Conservation (phyloP, 2,329 filamentous ascomycete genomes). For the Grosmannia serpens region DNA sequence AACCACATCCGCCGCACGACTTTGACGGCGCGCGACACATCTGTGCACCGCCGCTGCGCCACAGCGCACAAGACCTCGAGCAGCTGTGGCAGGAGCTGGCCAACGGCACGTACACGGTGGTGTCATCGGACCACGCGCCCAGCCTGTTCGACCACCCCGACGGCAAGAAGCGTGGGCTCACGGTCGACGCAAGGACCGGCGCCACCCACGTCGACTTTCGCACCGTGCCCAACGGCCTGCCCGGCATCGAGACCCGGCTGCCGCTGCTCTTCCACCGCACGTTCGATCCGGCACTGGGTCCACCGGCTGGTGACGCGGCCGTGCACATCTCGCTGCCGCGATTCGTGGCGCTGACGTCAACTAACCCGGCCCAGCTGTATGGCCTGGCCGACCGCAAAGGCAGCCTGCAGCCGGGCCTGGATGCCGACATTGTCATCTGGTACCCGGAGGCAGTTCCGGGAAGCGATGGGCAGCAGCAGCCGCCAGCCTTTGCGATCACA, state of each 20-base stretch:
- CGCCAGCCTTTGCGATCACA: neutral
- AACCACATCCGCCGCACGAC: neutral
- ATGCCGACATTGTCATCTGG: constrained; percentile 50
- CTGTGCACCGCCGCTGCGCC: constrained; percentile 38
- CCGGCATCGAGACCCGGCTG: constrained; percentile 45
- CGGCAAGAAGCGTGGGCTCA: constrained; percentile 15
- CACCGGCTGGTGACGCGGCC: constrained; percentile 7
- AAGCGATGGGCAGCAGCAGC: no score
- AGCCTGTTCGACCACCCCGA: constrained; percentile 32
- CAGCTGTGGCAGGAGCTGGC: constrained; percentile 37
- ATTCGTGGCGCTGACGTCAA: constrained; percentile 42
- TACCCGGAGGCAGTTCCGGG: constrained; percentile 27
- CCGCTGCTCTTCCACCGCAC: constrained; percentile 29
- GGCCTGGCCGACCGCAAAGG: constrained; percentile 40
- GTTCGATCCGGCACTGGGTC: constrained; percentile 3
- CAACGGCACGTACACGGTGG: constrained; percentile 43
- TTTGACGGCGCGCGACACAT: constrained; percentile 35
- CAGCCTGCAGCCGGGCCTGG: constrained; percentile 34
- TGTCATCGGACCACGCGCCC: constrained; percentile 37
- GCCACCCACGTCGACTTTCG: constrained; percentile 26
- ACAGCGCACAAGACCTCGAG: constrained; percentile 29
- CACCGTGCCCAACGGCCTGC: constrained; percentile 45
- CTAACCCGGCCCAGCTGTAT: constrained; percentile 46
- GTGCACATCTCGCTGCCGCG: constrained; percentile 29
- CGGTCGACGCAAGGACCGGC: neutral